These are phyloP conservation scores for Termitomyces titanicus DNA, from an alignment of 768 basidiomycete species.

Conservation along the genomic window DNA sequence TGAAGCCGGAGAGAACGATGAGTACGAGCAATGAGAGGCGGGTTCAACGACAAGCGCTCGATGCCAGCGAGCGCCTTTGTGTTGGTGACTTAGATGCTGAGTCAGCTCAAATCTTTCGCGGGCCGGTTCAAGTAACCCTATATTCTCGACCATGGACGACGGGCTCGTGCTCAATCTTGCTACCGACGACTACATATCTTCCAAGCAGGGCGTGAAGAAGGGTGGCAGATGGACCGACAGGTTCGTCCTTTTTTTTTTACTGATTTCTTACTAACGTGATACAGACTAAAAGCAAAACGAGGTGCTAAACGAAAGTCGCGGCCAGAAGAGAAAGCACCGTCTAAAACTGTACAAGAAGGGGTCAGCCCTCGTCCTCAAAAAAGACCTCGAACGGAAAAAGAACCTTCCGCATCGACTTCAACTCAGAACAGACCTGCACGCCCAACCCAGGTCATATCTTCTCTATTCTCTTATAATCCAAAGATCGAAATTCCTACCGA, in stretches of 20 bases:
- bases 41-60: slow-evolving; percentile 1
- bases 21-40: not conserved
- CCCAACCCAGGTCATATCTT: slow-evolving; percentile 74
- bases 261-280: slow-evolving; percentile 15
- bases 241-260: slow-evolving; percentile 32
- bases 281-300: slow-evolving; percentile 74
- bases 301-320: slow-evolving; percentile 55
- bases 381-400: slow-evolving; percentile 28
- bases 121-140: not conserved
- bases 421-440: slow-evolving; percentile 23
- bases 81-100: slow-evolving; percentile 16
- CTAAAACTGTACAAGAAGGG: slow-evolving; percentile 12
- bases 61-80: slow-evolving; percentile 5
- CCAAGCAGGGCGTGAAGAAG: slow-evolving; percentile 37
- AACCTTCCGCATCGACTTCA: slow-evolving; percentile 17
- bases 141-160: slow-evolving; percentile 54
- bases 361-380: slow-evolving; percentile 40
- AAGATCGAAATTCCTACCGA: slow-evolving; percentile 45
- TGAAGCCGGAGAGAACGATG: not conserved
- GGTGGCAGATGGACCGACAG: slow-evolving; percentile 78
- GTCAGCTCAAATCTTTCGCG: slow-evolving; percentile 16
- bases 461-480: slow-evolving; percentile 84
- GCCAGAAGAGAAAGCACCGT: slow-evolving; percentile 28
- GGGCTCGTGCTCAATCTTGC: slow-evolving; percentile 74
- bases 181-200: slow-evolving; percentile 26